Evolutionary conservation across 2,329 filamentous ascomycete species (phyloP).

Genomic region (Sclerotinia trifoliorum): DNA sequence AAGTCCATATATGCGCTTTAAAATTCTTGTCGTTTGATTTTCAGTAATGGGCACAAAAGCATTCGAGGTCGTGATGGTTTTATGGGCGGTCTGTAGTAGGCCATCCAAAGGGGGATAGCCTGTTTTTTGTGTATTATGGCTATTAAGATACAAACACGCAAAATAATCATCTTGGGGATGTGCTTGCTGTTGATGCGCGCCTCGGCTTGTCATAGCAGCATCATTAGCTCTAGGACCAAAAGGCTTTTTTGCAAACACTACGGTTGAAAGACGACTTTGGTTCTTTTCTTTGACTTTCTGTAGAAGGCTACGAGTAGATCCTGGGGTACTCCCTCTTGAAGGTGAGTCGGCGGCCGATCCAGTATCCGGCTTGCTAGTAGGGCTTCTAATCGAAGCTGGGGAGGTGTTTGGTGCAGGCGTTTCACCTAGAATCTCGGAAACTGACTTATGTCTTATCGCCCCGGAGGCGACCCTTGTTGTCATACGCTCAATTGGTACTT

Average conservation of each 20-base stretch:
- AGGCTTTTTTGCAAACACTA: constrained; percentile 72
- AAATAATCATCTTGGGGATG: constrained; percentile 58
- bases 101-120: constrained; percentile 67
- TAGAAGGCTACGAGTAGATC: constrained; percentile 42
- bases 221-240: constrained; percentile 44
- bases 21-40: constrained; percentile 80
- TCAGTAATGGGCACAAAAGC: constrained; percentile 81
- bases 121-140: constrained; percentile 55
- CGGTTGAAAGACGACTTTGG: constrained; percentile 68
- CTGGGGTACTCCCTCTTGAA: constrained; percentile 45
- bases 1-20: constrained; percentile 83
- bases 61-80: constrained; percentile 84
- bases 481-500: constrained; percentile 51
- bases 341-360: constrained; percentile 32
- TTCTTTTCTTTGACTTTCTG: constrained; percentile 51
- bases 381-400: constrained; percentile 26
- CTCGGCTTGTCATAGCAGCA: constrained; percentile 24
- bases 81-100: constrained; percentile 78
- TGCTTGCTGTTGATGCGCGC: constrained; percentile 22
- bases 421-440: constrained; percentile 68
- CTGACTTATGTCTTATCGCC: constrained; percentile 68
- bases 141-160: constrained; percentile 58
- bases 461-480: constrained; percentile 70
- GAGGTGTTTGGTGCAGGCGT: constrained; percentile 45
- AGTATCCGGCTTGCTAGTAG: constrained; percentile 26